Evolutionary conservation across 2,329 filamentous ascomycete genomes (phyloP), one percentile per base, ranked within the genome.

Genomic region (Colletotrichum sp.): DNA sequence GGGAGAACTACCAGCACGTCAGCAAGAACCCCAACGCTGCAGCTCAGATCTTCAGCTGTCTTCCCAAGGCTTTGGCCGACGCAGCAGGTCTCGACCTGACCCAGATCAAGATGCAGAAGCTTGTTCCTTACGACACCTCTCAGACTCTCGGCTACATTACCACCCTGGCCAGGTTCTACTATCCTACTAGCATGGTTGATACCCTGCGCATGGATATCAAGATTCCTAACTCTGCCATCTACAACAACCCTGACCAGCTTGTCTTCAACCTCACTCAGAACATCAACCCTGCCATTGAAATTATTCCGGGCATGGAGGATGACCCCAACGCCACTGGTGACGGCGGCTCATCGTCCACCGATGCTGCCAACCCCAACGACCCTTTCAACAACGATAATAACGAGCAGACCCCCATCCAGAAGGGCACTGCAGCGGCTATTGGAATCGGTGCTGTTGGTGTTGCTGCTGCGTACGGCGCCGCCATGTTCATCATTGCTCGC

Each of bases 401-500:
- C 43, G 87, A 88, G 73, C 88, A 91, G 78, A 90, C 90, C 7
- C 87, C 93, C 61, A 90, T 91, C 77, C 87, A 91, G 81, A 87
- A 88, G 80, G 92, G 91, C 56, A 93, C 92, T 38, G 92, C 90
- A 2, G 91, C 90, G 28, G 92, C 91, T 78, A 92, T 98, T 80
- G 95, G 94, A 72, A 89, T 95, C 26, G 95, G 95, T 80, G 94
- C 95, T 30, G 91, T 96, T 36, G 90, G 91, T 58, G 93, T 96
- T 81, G 95, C 95, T 56, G 94, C 93, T 66, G 93, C 95, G n/a
- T 98, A 98, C 79, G 96, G 96, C 81, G 95, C 94, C 14, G 96
- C 95, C 83, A 98, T 98, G 96, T 96, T 98, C 87, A 93, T 97
- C 81, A 92, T 98, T 78, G 96, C 96, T 65, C 93, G 96, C 76